Conservation (phyloP, 441 rosid genomes). For the Gossypium davidsonii region DNA sequence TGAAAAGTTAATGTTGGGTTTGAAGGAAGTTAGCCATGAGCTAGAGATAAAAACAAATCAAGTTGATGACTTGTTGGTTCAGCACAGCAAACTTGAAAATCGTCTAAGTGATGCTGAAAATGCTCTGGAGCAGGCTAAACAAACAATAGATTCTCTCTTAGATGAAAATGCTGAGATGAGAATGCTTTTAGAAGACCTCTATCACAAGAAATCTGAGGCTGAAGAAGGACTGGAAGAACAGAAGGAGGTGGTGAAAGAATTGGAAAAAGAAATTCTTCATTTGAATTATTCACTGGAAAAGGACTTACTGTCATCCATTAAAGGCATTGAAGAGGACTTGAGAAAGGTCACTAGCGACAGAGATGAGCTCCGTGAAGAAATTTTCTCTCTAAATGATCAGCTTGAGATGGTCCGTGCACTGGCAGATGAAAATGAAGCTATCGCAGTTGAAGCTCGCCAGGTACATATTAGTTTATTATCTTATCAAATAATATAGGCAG, state of each 20-base stretch:
- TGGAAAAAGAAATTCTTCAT: conserved; percentile 73
- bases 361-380: conserved; percentile 56
- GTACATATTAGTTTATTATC: conserved; percentile 29
- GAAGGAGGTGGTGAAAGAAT: conserved; percentile 52
- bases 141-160: conserved; percentile 43
- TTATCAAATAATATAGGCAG: conserved; percentile 1
- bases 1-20: conserved; percentile 43
- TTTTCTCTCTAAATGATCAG: conserved; percentile 52
- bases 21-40: conserved; percentile 51
- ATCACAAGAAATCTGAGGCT: conserved; percentile 54
- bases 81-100: conserved; percentile 47
- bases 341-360: conserved; percentile 43
- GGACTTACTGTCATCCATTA: conserved; percentile 38
- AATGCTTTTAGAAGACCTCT: conserved; percentile 57
- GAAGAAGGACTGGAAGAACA: conserved; percentile 72
- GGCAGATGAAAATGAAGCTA: conserved; percentile 91
- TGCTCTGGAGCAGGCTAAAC: conserved; percentile 56
- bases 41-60: conserved; percentile 59
- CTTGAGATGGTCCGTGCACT: conserved; percentile 62
- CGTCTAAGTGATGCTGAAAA: conserved; percentile 43
- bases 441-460: conserved; percentile 79
- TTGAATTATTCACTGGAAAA: conserved; percentile 47
- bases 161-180: conserved; percentile 70
- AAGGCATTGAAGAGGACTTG: conserved; percentile 49
- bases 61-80: conserved; percentile 51